Base-by-base conservation (phyloP, 1,284 basidiomycete species). In the Leccinum proliferum region DNA sequence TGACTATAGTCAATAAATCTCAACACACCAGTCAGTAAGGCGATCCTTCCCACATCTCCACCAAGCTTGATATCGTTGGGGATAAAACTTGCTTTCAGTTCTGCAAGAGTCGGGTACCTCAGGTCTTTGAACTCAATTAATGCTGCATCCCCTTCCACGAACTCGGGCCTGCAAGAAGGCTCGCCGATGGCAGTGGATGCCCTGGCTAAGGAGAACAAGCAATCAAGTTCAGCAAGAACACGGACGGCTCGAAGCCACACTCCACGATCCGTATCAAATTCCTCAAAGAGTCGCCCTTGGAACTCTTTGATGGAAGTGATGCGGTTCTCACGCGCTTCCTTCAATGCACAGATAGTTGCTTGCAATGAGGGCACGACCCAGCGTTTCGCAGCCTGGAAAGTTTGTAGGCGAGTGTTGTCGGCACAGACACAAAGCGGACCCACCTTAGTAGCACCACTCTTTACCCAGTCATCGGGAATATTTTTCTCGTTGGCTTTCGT, bases 1-100 rank as follows among this genome's bases (percentile, higher is more conserved):
- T 15, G 34, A 3, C 41, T n/a, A 55, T 48, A 46, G 61, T 14
- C 32, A 41, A 57, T 5, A 18, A 29, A 58, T 58, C 21, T 62
- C 57, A 56, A 76, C 83, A 53, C 63, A 82, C 96, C 96, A 14
- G 97, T 99, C 60, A 99, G 77, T 63, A 99, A 77, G 6, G 92
- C 89, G 68, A 97, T 89, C 68, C 93, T 88, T 37, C 91, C 88
- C 2, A 83, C 81, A 58, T 85, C 81, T 5, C 86, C 87, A 32
- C 97, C 97, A 25, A 99, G 81, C 69, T 88, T 88, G 55, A 99
- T 86, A 74, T 97, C 84, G 73, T 99, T 99, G 2, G 97, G 91
- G 68, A 99, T 98, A 73, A 99, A 99, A 66, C 85, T 86, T 11
- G 84, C 80, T 68, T 86, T 85, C 61, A 89, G 67, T 59, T 77